Conservation (phyloP, 2,329 filamentous ascomycete genomes). For the Xylariales sp. region DNA sequence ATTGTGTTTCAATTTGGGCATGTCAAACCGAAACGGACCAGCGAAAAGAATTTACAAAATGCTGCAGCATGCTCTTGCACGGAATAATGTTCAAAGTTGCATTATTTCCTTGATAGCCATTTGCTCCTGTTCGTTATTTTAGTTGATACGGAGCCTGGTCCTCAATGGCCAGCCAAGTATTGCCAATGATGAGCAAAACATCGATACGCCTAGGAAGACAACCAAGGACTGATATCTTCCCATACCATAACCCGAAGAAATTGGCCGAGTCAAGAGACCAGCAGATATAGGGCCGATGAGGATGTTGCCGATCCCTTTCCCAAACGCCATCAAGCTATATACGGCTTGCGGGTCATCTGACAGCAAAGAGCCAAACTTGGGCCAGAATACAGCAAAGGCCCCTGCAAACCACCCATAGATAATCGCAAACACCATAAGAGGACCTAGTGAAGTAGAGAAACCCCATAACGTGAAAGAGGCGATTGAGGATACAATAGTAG, state of each 20-base stretch:
- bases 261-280: slow-evolving; percentile 10
- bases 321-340: slow-evolving; percentile 23
- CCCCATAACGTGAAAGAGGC: slow-evolving; percentile 62
- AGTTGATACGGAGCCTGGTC: too few relatives aligned
- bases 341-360: slow-evolving; percentile 21
- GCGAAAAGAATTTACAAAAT: too few relatives aligned
- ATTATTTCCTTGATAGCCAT: too few relatives aligned
- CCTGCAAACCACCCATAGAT: slow-evolving; percentile 63
- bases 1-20: too few relatives aligned
- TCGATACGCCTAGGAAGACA: neutral
- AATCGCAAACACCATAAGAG: slow-evolving; percentile 57
- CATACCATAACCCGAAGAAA: neutral
- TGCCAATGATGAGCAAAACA: slow-evolving; percentile 3
- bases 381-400: slow-evolving; percentile 60
- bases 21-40: too few relatives aligned
- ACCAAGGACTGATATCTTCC: slow-evolving; percentile 2
- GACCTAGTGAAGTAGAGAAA: slow-evolving; percentile 42
- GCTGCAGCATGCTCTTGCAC: too few relatives aligned
- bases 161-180: neutral
- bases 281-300: slow-evolving; percentile 19
- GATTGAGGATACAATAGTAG: slow-evolving; percentile 30
- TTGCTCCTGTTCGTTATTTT: too few relatives aligned
- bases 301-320: slow-evolving; percentile 23
- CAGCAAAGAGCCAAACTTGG: slow-evolving; percentile 25
- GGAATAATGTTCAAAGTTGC: too few relatives aligned